Base-by-base conservation (phyloP, 2,329 filamentous ascomycete genomes). In the Orbilia brochopaga region DNA sequence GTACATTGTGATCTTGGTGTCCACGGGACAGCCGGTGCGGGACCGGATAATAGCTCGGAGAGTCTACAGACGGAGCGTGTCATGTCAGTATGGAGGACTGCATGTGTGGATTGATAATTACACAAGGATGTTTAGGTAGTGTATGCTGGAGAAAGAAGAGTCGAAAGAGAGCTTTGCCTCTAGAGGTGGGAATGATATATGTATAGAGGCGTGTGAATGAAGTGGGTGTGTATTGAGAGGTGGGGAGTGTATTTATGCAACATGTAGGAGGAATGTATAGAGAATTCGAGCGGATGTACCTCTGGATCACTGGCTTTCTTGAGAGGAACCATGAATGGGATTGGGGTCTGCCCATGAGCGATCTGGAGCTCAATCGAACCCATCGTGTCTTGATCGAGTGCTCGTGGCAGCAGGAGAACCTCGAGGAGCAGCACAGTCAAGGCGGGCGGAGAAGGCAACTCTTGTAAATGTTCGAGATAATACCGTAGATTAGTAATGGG, bases 341-440 rank as follows among this genome's bases (percentile, higher is more conserved):
- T 55, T 5, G 67, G 67, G n/a, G 67, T 72, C 8, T 13, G 23
- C 1, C 53, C 51, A 21, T 65, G 55, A 23, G 42, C 67, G 19
- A 72, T 72, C 21, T 65, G 60, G 23, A 72, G 67, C 51, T 72
- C 60, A 40, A 72, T 72, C 1, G 67, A 32, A 21, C 51, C 50
- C 44, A 61, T 62, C 15, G 56, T 54, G 19, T 5, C 4, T n/a
- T 30, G 35, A 35, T 21, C 37, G 13, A n/a, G 37, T 13, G n/a
- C 17, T 3, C 17, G 2, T 19, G 5, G 19, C 15, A 48, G 19
- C n/a, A 48, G 44, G 21, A 48, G n/a, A 17, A 23, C 21, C 5
- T 19, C 19, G 19, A 21, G 19, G 11, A 10, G 40, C 13, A 8
- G 15, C 10, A n/a, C 13, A 44, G 6, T 4, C 4, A 44, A n/a